Base-by-base conservation (phyloP, 129 eudicot genomes). In the Heracleum sosnowskyi region DNA sequence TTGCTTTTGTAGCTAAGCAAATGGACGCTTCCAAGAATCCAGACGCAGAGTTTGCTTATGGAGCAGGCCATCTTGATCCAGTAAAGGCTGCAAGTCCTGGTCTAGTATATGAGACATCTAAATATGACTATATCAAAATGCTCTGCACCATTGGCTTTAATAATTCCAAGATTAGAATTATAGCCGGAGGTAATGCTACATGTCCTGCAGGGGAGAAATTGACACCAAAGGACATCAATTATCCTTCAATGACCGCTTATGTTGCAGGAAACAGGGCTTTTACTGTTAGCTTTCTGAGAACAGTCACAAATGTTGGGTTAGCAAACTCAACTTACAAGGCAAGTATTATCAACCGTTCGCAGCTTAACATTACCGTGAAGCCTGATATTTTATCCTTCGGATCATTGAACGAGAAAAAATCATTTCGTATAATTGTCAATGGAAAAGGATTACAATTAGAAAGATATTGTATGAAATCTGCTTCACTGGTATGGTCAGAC, bases 21-120 rank as follows among this genome's bases (percentile, higher is more conserved):
- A 77, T 77, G 80, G 41, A 36, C 12, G 47, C 39, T 62, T 36
- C 33, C 34, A 77, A 60, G 28, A 77, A 77, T 46, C 46, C 44
- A 77, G 73, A 77, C 8, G 77, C 69, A 1, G 60, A 73, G 18
- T 26, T 47, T 34, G 83, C 57, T 4, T 72, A 83, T 62, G 79
- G 73, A 73, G 78, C 86, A 49, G 51, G 86, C 20, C 77, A 83
- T 20, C 31, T 83, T 15, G 77, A 79, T 39, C 83, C 80, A 36
- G 16, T 47, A 41, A 74, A 78, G 35, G 83, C 82, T 12, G 74
- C 42, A 64, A 41, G 79, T 75, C 86, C 86, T 42, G 86, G 86
- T 22, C 83, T 83, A 26, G 76, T 79, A 28, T 83, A 78, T 40
- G 83, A 79, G 13, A 49, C 79, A 8, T 34, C 69, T 12, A 40